Percentiles rank a stretch among this genome's conserved stretches.
These are phyloP conservation scores for Parmelia sp. DNA, from an alignment of 495 filamentous ascomycete genomes.

Conservation along the genomic window DNA sequence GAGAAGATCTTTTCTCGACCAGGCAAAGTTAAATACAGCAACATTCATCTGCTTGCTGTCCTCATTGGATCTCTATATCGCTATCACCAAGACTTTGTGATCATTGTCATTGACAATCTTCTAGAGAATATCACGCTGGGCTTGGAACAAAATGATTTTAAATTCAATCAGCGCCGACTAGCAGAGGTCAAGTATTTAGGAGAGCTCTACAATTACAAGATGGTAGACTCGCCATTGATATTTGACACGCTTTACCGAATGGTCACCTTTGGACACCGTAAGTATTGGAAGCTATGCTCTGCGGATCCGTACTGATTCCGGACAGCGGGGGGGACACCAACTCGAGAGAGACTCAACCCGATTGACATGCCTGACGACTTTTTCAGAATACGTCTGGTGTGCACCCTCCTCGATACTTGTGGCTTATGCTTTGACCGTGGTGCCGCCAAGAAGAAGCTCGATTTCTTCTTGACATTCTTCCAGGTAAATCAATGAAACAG, in stretches of 20 bases:
- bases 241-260: constrained; percentile 95
- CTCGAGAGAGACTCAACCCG: constrained; percentile 63
- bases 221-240: constrained; percentile 91
- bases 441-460: constrained; percentile 88
- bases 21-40: constrained; percentile 94
- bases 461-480: constrained; percentile 96
- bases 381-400: constrained; percentile 86
- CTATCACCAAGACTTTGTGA: constrained; percentile 86
- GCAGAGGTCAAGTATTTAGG: constrained; percentile 95
- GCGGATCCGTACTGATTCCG: constrained; percentile 1
- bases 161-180: constrained; percentile 91
- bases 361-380: constrained; percentile 91
- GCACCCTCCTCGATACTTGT: constrained; percentile 87
- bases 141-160: constrained; percentile 93
- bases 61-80: constrained; percentile 81
- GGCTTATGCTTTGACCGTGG: constrained; percentile 95
- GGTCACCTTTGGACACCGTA: constrained; percentile 80
- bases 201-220: constrained; percentile 96
- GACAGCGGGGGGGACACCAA: constrained; percentile 66
- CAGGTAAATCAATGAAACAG: constrained; percentile 44
- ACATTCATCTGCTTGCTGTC: constrained; percentile 90
- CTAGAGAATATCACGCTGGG: constrained; percentile 84
- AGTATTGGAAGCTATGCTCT: constrained; percentile 26
- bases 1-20: constrained; percentile 93
- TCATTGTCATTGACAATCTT: constrained; percentile 80